Evolutionary conservation across 2,329 filamentous ascomycete genomes (phyloP).

Genomic region (Claviceps maximensis): DNA sequence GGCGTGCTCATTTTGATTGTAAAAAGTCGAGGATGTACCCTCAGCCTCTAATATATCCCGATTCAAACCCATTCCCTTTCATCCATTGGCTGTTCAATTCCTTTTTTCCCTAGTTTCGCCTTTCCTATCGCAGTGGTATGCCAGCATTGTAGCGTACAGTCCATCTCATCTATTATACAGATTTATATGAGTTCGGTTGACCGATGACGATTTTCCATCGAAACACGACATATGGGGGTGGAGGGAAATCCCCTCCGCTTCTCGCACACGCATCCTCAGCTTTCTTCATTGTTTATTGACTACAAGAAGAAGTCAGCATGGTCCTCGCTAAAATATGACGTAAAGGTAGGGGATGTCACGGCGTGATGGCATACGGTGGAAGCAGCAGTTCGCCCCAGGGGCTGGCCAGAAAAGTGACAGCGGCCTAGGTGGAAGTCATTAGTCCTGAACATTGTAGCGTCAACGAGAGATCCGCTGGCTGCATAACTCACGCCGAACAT

Average conservation of each 20-base stretch:
- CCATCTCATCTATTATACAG: slow-evolving; percentile 15
- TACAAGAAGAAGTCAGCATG: neutral
- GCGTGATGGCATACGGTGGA: slow-evolving; percentile 38
- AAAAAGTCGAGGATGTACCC: neutral
- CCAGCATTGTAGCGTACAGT: slow-evolving; percentile 2
- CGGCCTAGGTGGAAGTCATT: slow-evolving; percentile 5
- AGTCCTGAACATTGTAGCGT: slow-evolving; percentile 1
- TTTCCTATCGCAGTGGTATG: neutral
- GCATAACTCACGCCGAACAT: slow-evolving; percentile 49
- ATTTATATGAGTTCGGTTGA: slow-evolving; percentile 7
- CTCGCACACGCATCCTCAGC: neutral
- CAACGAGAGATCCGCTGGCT: neutral
- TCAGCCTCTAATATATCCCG: neutral
- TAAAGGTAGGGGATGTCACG: neutral
- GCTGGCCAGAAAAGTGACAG: slow-evolving; percentile 52
- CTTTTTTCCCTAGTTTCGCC: neutral
- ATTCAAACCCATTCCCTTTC: neutral
- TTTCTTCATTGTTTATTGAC: neutral
- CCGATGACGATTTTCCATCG: neutral
- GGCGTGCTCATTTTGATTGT: neutral
- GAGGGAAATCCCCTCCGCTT: neutral
- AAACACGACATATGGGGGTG: neutral
- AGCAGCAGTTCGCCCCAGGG: slow-evolving; percentile 54
- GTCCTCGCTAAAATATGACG: neutral
- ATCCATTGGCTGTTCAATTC: neutral